phyloP scores from a whole-genome alignment of 2,329 filamentous ascomycete genomes.

The Pseudogymnoascus pannorum region DNA sequence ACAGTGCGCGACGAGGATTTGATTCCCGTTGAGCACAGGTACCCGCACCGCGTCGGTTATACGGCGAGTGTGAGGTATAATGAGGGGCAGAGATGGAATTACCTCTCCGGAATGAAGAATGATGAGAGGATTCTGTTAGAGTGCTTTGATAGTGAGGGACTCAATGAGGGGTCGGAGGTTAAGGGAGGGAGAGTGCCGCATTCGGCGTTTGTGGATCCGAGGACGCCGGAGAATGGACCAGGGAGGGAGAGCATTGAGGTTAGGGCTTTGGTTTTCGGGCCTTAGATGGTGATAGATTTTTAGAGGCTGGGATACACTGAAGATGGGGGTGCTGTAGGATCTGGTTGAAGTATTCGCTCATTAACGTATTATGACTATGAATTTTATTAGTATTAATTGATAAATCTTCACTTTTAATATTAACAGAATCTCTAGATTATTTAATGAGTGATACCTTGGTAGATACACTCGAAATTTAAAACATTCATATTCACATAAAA shows the following conservation, averaged over 20 bases:
- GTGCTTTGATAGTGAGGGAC: constrained; percentile 32
- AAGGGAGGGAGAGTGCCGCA: constrained; percentile 57
- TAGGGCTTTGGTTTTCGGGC: constrained; percentile 72
- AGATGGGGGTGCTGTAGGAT: not conserved
- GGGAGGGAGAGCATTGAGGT: constrained; percentile 86
- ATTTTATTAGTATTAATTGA: constrained; percentile 5
- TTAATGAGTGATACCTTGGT: no score
- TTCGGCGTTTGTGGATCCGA: constrained; percentile 70
- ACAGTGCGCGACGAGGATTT: constrained; percentile 25
- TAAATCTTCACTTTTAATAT: not conserved
- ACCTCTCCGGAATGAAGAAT: constrained; percentile 28
- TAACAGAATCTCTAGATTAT: no score
- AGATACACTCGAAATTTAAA: no score
- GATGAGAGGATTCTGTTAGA: constrained; percentile 29
- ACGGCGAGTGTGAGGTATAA: constrained; percentile 28
- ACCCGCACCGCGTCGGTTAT: constrained; percentile 26
- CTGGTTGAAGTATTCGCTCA: not conserved
- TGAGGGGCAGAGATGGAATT: constrained; percentile 28
- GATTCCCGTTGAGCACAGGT: constrained; percentile 28
- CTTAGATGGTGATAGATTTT: not conserved
- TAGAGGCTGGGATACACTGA: not conserved
- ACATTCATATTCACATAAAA: not conserved
- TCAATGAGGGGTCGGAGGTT: constrained; percentile 42
- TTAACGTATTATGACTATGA: not conserved
- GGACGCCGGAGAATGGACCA: constrained; percentile 58